Base-by-base conservation (phyloP, 2,329 filamentous ascomycete genomes). In the Mariannaea elegans region DNA sequence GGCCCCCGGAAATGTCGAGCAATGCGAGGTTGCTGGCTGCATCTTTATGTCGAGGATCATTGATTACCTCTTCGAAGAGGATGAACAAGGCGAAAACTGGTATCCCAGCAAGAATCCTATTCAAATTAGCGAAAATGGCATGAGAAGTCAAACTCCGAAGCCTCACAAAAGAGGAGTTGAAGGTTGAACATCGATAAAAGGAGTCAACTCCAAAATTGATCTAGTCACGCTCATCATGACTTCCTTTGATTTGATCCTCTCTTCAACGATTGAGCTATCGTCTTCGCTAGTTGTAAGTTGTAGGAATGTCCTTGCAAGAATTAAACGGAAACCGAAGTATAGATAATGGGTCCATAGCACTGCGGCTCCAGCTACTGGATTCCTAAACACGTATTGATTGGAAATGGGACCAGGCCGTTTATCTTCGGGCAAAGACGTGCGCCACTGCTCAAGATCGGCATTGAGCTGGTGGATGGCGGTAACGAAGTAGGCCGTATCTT, bases 51-150 rank as follows among this genome's bases (percentile, higher is more conserved):
- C 46, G 54, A 0, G 66, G 66, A 1, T 66, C 52, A 13, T 60
- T 65, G 18, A 69, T 64, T 2, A 69, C 61, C 7, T 67, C 62
- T 7, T 69, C 66, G 3, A 69, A 69, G 4, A 69, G 48, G 14
- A 69, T 58, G 10, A 69, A 69, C 0, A 67, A 52, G 4, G 66
- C 66, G 4, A 61, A 59, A 3, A 69, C 29, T 1, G 66, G 66
- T 2, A 69, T 67, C 0, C 56, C 66, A 9, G 63, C 66, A 2
- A 69, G 27, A 4, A 69, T 59, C 66, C 66, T 68, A n/a, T 21
- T 7, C 21, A 14, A 18, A 39, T 53, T 18, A 58, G 48, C 14
- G 46, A 42, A 32, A 1, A 2, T 18, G 3, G 13, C 6, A 4
- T 7, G 18, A 16, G 23, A 1, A 9, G 13, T 12, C 14, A 27